Conservation (phyloP, 2,329 filamentous ascomycete species). For the Aspergillus awamori region DNA sequence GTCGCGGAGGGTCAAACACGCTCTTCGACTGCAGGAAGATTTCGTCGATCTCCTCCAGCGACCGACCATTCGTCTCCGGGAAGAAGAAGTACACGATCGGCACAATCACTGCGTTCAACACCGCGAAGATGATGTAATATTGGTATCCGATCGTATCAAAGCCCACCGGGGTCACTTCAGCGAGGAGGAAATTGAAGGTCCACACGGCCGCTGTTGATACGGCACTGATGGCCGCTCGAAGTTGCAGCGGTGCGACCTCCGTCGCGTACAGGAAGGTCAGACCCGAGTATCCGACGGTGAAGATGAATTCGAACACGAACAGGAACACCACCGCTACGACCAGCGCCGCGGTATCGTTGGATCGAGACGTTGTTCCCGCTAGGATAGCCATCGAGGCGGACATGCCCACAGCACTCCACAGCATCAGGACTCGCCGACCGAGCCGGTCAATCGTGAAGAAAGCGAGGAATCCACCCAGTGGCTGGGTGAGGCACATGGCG, state of each 20-base stretch:
- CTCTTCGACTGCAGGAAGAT: conserved; percentile 40
- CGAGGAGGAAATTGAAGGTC: conserved; percentile 43
- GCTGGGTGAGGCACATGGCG: conserved; percentile 35
- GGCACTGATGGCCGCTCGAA: conserved; percentile 55
- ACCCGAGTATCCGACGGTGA: conserved; percentile 62
- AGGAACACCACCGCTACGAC: conserved; percentile 60
- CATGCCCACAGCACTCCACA: conserved; percentile 36
- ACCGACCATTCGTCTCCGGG: conserved; percentile 43
- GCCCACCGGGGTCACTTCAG: conserved; percentile 42
- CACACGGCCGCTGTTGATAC: conserved; percentile 55
- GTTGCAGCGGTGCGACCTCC: conserved; percentile 53
- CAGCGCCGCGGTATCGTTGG: conserved; percentile 49
- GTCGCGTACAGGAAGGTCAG: conserved; percentile 64
- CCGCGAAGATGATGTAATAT: conserved; percentile 50
- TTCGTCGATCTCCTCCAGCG: conserved; percentile 45
- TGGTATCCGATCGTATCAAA: conserved; percentile 52
- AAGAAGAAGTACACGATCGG: conserved; percentile 42
- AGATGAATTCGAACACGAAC: conserved; percentile 64
- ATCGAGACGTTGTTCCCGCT: conserved; percentile 53
- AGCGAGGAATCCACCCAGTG: conserved; percentile 47
- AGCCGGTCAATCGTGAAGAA: conserved; percentile 52
- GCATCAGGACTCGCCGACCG: conserved; percentile 41
- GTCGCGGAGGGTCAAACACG: conserved; percentile 30
- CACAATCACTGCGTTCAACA: conserved; percentile 40
- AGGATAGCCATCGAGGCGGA: conserved; percentile 41